A percentile compares a stretch with the other conserved stretches of the same genome.
These are phyloP conservation scores for Xylariaceae sp. DNA, from an alignment of 2,329 filamentous ascomycete species.

Conservation along the genomic window DNA sequence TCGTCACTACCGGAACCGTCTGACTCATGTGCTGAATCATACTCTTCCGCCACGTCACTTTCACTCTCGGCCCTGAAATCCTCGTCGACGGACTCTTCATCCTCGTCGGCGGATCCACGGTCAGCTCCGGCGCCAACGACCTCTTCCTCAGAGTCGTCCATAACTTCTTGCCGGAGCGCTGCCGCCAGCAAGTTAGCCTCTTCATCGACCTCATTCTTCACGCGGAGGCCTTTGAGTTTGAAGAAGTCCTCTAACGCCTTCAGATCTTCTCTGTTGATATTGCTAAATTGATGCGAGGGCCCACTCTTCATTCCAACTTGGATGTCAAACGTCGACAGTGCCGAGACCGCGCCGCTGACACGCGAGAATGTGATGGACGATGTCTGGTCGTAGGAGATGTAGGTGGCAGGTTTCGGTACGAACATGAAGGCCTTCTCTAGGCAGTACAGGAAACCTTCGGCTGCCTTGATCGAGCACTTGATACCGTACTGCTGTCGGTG, in stretches of 20 bases:
- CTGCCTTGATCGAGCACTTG: conserved; percentile 99
- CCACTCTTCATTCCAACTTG: conserved; percentile 90
- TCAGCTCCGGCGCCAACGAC: conserved; percentile 74
- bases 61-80: conserved; percentile 94
- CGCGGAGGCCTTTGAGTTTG: conserved; percentile 90
- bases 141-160: conserved; percentile 85
- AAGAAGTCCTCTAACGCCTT: conserved; percentile 97
- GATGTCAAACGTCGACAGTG: conserved; percentile 96
- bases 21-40: conserved; percentile 89
- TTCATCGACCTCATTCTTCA: conserved; percentile 98
- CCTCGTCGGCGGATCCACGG: conserved; percentile 92
- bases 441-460: conserved; percentile 96
- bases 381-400: conserved; percentile 94
- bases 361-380: conserved; percentile 93
- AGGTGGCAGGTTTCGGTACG: conserved; percentile 96
- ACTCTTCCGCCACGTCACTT: conserved; percentile 96
- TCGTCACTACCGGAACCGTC: conserved; percentile 74
- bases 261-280: conserved; percentile 98
- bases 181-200: conserved; percentile 83
- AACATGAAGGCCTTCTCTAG: conserved; percentile 99
- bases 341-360: conserved; percentile 91
- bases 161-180: conserved; percentile 82
- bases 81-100: conserved; percentile 93
- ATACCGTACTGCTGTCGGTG: conserved; percentile 94
- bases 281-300: conserved; percentile 94